Evolutionary conservation across 164 flowering plant genomes (phyloP), one percentile per base, ranked within the genome.

Genomic region (Vitis rotundifolia): DNA sequence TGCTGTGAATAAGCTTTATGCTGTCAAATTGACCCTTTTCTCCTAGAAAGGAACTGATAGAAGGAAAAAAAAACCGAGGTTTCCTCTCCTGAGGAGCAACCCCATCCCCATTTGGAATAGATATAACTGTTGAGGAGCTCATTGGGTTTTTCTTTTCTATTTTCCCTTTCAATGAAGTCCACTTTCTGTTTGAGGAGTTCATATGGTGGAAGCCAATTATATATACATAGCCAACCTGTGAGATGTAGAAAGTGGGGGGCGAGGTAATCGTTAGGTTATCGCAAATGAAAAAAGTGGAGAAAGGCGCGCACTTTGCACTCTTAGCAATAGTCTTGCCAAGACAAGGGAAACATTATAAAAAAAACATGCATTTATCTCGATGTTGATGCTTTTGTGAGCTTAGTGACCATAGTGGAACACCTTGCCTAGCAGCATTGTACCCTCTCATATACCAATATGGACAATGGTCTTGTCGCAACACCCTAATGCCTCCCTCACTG

Each of bases 1-100:
- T 64, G 61, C 89, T 77, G 59, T 88, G 90, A 52, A 81, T 75
- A 5, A 82, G 9, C 28, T 70, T 73, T 59, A 19, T 81, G 19
- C 26, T 64, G 51, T 76, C 76, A 61, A 52, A 18, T 22, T 11
- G 70, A 61, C 14, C 61, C 29, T 47, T 18, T 67, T 31, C 67
- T 37, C 22, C 14, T 59, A 76, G 29, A 68, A 50, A 50, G 15
- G 63, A 63, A 56, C 66, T 7, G 67, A 54, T 12, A 68, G 65
- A 59, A 49, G 16, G 15, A 54, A 63, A 12, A 48, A 18, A 70
- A 29, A 28, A 50, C 15, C 47, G 59, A 18, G 12, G 26, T 47
- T 44, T 73, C 63, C 57, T 66, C 19, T 59, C 59, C 63, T 22
- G 9, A 8, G n/a, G 50, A 16, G 66, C 59, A 51, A 47, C 65